Base-by-base conservation (phyloP, 371 early-diverging fungal genomes). In the Syncephalastrum racemosum region DNA sequence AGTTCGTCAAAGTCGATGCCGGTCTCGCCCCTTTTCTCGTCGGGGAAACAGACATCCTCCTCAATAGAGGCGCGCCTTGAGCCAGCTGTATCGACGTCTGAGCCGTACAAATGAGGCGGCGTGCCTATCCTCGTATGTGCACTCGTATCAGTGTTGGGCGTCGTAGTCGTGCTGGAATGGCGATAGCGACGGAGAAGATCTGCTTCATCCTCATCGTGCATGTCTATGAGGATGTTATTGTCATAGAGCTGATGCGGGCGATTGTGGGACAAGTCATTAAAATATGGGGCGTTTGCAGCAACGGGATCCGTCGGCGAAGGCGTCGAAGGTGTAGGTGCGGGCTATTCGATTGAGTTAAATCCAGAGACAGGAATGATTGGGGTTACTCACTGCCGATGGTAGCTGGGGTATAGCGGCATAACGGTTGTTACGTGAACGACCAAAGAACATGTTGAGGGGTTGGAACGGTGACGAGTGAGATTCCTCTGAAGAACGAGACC, bases 11-110 rank as follows among this genome's bases (percentile, higher is more conserved):
- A 77, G 41, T 77, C 77, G 13, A 73, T 69, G 0, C 74, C 77
- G 4, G 48, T 53, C 13, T 59, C 39, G 23, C 72, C 72, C 18
- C 68, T 62, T 27, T 68, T 68, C 43, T 68, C 73, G 18, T 58
- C 67, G 10, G 77, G 77, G 27, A 77, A 77, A 45, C 77, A 77
- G 1, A 77, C 77, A 47, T 77, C 77, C 4, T 58, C 73, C 51
- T 77, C 77, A 1, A 71, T 64, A 3, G 71, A 59, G 31, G 59
- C 71, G 50, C 53, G 50, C 16, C 53, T 60, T 46, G 59, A 59
- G 18, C 54, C 59, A 6, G 59, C 63, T 5, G 63, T 63, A 19
- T 63, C 63, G 13, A 50, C 63, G 46, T 63, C 63, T 15, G 63
- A 63, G 42, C 54, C 60, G 23, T 65, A 65, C 23, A 65, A 40